Evolutionary conservation across 257 asterid genomes (phyloP), one percentile per base, ranked within the genome.

Genomic region (Cruciata laevipes): DNA sequence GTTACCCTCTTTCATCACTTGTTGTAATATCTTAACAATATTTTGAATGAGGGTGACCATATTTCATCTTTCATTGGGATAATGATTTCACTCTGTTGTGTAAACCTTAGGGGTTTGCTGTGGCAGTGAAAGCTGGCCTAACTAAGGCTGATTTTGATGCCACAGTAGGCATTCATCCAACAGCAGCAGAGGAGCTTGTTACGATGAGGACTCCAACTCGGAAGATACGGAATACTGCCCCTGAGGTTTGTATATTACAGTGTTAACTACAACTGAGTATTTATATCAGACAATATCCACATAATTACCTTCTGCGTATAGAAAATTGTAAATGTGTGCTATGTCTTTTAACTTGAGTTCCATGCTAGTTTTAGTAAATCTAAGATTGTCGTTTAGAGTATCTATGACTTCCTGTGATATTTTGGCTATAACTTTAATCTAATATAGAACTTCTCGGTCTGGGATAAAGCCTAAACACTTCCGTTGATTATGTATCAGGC

Each of bases 131-230:
- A 86, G 96, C 97, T 68, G 96, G 99, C 74, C 74, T 93, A 66
- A 90, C 96, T 31, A 93, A 93, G 79, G 86, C 95, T 52, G 95
- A 90, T 78, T 90, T 93, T 71, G 99, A 93, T 90, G 75, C 90
- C 68, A 90, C 97, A 0, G 85, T 93, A 57, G 99, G 97, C 52
- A 73, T 93, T 73, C 99, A 93, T 74, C 99, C 99, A 32, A 93
- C 99, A 69, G 80, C 99, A 66, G 91, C 99, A 23, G 99, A 93
- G 83, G 99, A 93, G 83, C 70, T 93, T 66, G 99, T 93, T 69
- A 93, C 99, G 62, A 93, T 93, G 99, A 84, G 99, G 77, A 79
- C 90, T 35, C 97, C 99, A 52, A 78, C 95, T 27, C 82, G 96
- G 71, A 86, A 85, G 79, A 49, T 88, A 73, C 91, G 96, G 68